Percentiles rank a stretch among this genome's conserved stretches.
Evolutionary conservation across 352 stramenopile species (phyloP).

Genomic region (Phytophthora agathidicida): DNA sequence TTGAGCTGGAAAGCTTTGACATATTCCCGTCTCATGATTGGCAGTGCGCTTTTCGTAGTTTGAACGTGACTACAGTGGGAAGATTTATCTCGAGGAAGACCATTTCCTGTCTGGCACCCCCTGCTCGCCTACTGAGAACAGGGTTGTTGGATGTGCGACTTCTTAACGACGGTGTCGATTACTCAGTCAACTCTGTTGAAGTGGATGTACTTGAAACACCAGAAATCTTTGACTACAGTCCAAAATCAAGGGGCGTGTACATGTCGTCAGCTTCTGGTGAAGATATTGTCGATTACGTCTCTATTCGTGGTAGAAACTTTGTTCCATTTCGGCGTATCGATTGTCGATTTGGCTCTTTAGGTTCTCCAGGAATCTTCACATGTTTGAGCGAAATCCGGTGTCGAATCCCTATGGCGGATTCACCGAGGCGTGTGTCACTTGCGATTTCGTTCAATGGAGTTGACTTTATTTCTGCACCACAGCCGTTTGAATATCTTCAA

Average conservation of each 20-base stretch:
- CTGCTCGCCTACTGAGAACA: constrained; percentile 5
- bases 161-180: constrained; percentile 18
- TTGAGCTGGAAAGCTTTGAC: constrained; percentile 28
- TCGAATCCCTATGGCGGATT: constrained; percentile 37
- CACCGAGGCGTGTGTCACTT: constrained; percentile 30
- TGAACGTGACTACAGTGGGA: constrained; percentile 37
- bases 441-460: constrained; percentile 71
- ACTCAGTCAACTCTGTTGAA: constrained; percentile 33
- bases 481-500: constrained; percentile 46
- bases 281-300: constrained; percentile 14
- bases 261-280: not conserved
- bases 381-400: constrained; percentile 45
- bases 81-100: constrained; percentile 21
- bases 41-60: constrained; percentile 33
- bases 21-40: constrained; percentile 29
- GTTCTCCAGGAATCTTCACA: constrained; percentile 42
- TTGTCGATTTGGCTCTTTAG: constrained; percentile 38
- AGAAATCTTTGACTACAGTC: constrained; percentile 40
- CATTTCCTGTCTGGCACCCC: constrained; percentile 30
- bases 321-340: constrained; percentile 39
- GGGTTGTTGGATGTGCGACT: constrained; percentile 22
- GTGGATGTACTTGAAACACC: constrained; percentile 31
- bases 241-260: constrained; percentile 24
- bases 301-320: constrained; percentile 56
- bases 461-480: constrained; percentile 47